Percentiles rank a stretch among this genome's conserved stretches.
Conservation (phyloP, 2,329 filamentous ascomycete species). For the Penicillium sp. region DNA sequence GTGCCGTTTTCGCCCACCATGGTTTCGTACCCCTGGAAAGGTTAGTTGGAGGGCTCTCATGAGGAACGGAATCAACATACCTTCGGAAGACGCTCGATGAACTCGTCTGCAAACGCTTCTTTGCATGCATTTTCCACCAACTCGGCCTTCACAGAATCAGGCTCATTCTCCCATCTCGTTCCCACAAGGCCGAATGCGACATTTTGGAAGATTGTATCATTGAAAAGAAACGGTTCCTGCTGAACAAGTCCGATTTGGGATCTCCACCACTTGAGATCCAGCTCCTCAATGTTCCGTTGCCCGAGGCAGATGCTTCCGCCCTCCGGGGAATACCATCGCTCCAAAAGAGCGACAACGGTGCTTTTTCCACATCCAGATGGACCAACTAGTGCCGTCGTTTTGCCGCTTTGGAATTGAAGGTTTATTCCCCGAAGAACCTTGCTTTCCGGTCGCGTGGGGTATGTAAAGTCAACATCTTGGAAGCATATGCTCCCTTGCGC, state of each 20-base stretch:
- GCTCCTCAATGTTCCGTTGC: conserved; percentile 69
- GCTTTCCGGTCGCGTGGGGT: background rate
- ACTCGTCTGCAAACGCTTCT: conserved; percentile 92
- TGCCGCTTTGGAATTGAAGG: conserved; percentile 53
- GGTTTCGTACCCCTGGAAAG: conserved; percentile 72
- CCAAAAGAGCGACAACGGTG: conserved; percentile 88
- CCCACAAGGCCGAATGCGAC: conserved; percentile 90
- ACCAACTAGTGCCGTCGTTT: conserved; percentile 89
- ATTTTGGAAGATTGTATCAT: conserved; percentile 84
- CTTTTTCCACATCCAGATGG: conserved; percentile 94
- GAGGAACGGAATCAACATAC: background rate
- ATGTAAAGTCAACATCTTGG: background rate
- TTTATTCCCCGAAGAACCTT: background rate
- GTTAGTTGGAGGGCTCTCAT: background rate
- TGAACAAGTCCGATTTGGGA: conserved; percentile 80
- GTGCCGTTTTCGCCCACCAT: conserved; percentile 93
- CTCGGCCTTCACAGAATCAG: conserved; percentile 64
- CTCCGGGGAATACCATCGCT: conserved; percentile 94
- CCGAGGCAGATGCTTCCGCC: conserved; percentile 77
- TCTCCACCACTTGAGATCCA: conserved; percentile 1
- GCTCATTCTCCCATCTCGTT: conserved; percentile 69
- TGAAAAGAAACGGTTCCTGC: conserved; percentile 90
- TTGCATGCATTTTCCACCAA: conserved; percentile 80
- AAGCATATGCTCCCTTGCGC: background rate
- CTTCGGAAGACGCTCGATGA: conserved; percentile 77